A percentile compares a stretch with the other conserved stretches of the same genome.
Evolutionary conservation across 2,329 filamentous ascomycete species (phyloP).

Genomic region (Pseudogymnoascus sp.): DNA sequence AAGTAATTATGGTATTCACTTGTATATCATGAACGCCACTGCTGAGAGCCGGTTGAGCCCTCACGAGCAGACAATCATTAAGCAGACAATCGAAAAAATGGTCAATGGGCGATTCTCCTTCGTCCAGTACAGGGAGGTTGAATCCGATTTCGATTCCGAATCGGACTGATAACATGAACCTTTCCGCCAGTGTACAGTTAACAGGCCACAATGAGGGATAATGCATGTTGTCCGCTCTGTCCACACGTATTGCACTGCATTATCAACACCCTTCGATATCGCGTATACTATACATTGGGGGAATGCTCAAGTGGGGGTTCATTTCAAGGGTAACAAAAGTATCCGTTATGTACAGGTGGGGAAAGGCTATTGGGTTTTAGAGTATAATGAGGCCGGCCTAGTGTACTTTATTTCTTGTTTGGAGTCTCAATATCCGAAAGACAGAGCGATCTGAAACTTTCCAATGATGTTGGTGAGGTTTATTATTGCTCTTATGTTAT

Average conservation of each 20-base stretch:
- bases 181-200: background rate
- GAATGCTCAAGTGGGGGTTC: background rate
- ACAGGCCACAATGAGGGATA: background rate
- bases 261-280: background rate
- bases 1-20: slow-evolving; percentile 27
- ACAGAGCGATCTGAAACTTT: background rate
- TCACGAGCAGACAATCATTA: slow-evolving; percentile 23
- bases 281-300: background rate
- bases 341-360: background rate
- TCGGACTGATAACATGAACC: slow-evolving; percentile 19
- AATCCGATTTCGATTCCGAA: slow-evolving; percentile 23
- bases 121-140: slow-evolving; percentile 23
- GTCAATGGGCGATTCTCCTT: slow-evolving; percentile 32
- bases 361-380: background rate
- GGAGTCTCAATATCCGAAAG: background rate
- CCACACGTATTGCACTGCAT: background rate
- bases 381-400: background rate
- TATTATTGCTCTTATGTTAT: background rate
- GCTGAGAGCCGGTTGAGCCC: slow-evolving; percentile 23
- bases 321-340: background rate
- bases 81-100: slow-evolving; percentile 21
- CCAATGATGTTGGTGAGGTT: background rate
- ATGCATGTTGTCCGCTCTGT: background rate
- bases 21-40: slow-evolving; percentile 28
- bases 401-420: background rate